Conservation (phyloP, 2,329 filamentous ascomycete genomes). For the Cryphonectria nitschkei region DNA sequence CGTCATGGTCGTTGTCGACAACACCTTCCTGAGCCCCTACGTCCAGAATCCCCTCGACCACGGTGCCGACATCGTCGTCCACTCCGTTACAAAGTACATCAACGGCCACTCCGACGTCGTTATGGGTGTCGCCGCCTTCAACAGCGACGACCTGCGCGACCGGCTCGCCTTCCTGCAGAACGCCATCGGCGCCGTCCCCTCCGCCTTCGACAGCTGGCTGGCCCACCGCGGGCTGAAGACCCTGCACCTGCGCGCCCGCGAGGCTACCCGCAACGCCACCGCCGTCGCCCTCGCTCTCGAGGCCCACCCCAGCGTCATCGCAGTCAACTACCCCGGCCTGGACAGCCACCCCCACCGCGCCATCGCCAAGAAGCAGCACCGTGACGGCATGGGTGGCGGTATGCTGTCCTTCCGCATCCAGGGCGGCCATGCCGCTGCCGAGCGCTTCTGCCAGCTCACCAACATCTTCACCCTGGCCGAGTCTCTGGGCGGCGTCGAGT, state of each 20-base stretch:
- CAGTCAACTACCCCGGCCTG: conserved; percentile 94
- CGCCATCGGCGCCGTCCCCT: conserved; percentile 93
- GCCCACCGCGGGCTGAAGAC: conserved; percentile 97
- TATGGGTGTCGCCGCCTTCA: conserved; percentile 97
- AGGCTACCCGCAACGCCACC: conserved; percentile 81
- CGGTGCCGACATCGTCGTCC: conserved; percentile 94
- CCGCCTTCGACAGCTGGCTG: conserved; percentile 96
- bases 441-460: conserved; percentile 89
- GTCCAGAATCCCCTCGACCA: conserved; percentile 95
- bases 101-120: conserved; percentile 96
- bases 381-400: conserved; percentile 90
- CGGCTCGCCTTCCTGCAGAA: conserved; percentile 92
- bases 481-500: conserved; percentile 86
- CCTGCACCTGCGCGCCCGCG: conserved; percentile 86
- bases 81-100: conserved; percentile 99
- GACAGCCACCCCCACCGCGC: conserved; percentile 83
- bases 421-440: conserved; percentile 82
- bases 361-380: conserved; percentile 89
- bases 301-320: conserved; percentile 77
- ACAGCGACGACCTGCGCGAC: conserved; percentile 76
- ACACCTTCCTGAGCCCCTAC: conserved; percentile 96
- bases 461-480: conserved; percentile 93
- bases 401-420: conserved; percentile 97
- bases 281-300: conserved; percentile 78
- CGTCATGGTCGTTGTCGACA: conserved; percentile 97